A percentile compares a stretch with the other conserved stretches of the same genome.
Conservation (phyloP, 2,329 filamentous ascomycete species). For the Botrytis fabae region DNA sequence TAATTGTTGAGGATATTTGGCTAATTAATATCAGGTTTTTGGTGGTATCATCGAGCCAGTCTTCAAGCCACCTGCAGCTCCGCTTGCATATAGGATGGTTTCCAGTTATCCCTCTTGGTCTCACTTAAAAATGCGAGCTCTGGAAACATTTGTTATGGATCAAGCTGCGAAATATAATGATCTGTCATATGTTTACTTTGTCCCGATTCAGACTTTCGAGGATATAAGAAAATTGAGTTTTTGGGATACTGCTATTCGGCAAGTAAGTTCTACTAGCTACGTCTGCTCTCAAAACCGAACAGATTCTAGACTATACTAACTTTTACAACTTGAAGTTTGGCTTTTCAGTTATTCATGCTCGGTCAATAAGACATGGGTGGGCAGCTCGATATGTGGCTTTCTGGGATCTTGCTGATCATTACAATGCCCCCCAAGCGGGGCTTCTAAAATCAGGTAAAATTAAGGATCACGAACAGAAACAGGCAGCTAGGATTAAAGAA, state of each 20-base stretch:
- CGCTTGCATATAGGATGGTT: conserved; percentile 2
- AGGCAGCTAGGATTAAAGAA: neutral
- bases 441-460: neutral
- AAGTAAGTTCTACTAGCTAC: neutral
- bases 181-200: neutral
- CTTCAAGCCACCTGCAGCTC: neutral
- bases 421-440: neutral
- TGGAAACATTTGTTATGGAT: neutral
- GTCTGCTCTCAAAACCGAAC: neutral
- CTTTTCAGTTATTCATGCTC: neutral
- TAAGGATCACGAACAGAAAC: neutral
- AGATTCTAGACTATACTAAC: neutral
- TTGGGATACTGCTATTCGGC: conserved; percentile 14
- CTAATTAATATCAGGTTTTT: conserved; percentile 10
- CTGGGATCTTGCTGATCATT: neutral
- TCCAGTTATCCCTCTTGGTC: neutral
- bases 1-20: neutral
- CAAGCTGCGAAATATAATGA: neutral
- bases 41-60: conserved; percentile 15
- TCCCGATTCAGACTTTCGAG: conserved; percentile 14
- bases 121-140: accelerated
- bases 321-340: neutral
- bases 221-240: conserved; percentile 1
- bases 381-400: neutral
- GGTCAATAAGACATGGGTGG: conserved; percentile 6